Base-by-base conservation (phyloP, 1,284 basidiomycete genomes). In the Leccinum brunneo-olivaceum region DNA sequence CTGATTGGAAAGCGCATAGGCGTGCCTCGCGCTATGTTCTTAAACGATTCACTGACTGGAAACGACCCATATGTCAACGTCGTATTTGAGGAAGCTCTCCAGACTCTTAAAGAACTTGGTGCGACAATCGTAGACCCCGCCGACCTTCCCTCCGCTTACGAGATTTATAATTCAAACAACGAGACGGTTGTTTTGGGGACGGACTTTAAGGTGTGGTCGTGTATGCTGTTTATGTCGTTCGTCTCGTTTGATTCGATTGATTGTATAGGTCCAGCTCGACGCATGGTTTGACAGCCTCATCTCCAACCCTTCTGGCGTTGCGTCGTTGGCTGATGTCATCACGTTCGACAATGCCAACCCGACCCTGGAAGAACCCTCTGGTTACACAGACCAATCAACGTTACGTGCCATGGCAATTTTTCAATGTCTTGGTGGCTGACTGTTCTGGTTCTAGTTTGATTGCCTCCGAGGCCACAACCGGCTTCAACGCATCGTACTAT, bases 101-200 rank as follows among this genome's bases (percentile, higher is more conserved):
- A 65, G 12, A 71, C 65, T 0, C 68, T 84, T 23, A 59, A 64
- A 30, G 51, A 52, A 1, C 66, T 83, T 2, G 80, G 81, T 6
- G 80, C 79, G 1, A 77, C 72, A 0, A 60, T 83, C 12, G 67
- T 83, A 5, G 81, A 82, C 56, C 77, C 78, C 4, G 79, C 77
- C 2, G 73, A 82, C 54, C 55, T 82, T 11, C 78, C 79, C 0
- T 72, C 70, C 30, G 76, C 73, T 5, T 66, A 73, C 6, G 77
- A 79, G 40, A 70, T 81, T 35, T 62, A 63, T 5, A 55, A 53
- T 7, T 74, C 70, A 0, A 69, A 72, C 10, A 77, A 76, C 45
- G 79, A 82, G 54, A 71, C 70, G 0, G 50, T 76, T 10, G 78
- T 82, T 3, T 53, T 77, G 9, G 58, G 70, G 24, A 59, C 65